These are phyloP conservation scores for Solanum dulcamara DNA, from an alignment of 257 asterid genomes.

Conservation along the genomic window DNA sequence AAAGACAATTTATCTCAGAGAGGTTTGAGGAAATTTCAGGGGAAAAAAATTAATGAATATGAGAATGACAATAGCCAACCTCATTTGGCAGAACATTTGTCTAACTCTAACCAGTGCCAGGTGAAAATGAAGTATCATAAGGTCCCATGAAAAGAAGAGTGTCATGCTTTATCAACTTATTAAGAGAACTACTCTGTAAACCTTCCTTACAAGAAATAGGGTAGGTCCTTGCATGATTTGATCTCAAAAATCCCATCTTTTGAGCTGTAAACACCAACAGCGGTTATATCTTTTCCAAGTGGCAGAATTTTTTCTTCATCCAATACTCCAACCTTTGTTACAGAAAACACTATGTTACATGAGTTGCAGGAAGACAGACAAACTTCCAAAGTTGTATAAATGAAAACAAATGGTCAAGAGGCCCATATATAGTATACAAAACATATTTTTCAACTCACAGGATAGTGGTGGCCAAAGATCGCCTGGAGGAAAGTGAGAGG, in stretches of 20 bases:
- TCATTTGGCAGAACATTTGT: background rate
- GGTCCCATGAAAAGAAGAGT: background rate
- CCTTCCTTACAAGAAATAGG: conserved; percentile 67
- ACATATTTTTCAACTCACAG: conserved; percentile 46
- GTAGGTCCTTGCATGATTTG: conserved; percentile 65
- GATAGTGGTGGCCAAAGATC: conserved; percentile 71
- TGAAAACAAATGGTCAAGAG: background rate
- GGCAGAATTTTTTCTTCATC: conserved; percentile 87
- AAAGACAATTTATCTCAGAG: background rate
- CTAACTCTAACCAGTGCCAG: background rate
- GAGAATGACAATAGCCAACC: background rate
- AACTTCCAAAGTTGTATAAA: background rate
- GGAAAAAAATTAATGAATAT: background rate
- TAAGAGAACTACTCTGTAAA: background rate
- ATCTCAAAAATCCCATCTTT: conserved; percentile 61
- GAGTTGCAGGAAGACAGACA: background rate
- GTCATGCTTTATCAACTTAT: background rate
- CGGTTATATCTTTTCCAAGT: conserved; percentile 68
- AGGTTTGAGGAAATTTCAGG: background rate
- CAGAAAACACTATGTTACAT: background rate
- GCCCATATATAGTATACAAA: background rate
- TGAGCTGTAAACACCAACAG: conserved; percentile 59
- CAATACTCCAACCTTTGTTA: conserved; percentile 68
- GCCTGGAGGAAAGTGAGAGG: conserved; percentile 79
- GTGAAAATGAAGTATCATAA: background rate